A percentile compares a stretch with the other conserved stretches of the same genome.
Evolutionary conservation across 306 rosid genomes (phyloP).

Genomic region (Biancaea sappan): DNA sequence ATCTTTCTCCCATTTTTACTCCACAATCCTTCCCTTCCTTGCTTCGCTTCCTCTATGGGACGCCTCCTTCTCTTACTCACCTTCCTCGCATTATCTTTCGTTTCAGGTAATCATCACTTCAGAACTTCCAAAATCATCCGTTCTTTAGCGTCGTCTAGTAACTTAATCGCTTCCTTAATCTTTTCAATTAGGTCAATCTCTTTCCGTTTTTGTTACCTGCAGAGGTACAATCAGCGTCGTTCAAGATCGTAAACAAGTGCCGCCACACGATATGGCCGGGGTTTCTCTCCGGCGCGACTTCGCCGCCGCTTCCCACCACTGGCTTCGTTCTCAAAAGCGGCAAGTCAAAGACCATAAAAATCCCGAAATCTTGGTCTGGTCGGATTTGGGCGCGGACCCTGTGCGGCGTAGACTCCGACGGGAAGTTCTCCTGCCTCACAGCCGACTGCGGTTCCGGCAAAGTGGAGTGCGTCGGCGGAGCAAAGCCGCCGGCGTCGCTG

Average conservation of each 20-base stretch:
- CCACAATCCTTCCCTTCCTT: background rate
- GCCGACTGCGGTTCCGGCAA: slow-evolving; percentile 88
- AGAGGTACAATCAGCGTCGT: slow-evolving; percentile 72
- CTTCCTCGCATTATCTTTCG: slow-evolving; percentile 46
- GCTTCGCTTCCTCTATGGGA: slow-evolving; percentile 41
- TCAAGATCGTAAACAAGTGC: slow-evolving; percentile 84
- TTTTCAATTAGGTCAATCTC: background rate
- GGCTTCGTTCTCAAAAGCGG: slow-evolving; percentile 71
- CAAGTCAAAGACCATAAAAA: slow-evolving; percentile 49
- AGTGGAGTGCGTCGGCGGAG: slow-evolving; percentile 66
- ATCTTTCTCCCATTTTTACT: background rate
- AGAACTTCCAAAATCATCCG: background rate
- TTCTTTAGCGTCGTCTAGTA: background rate
- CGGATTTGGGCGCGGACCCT: slow-evolving; percentile 89
- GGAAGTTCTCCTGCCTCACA: slow-evolving; percentile 73
- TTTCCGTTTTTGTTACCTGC: slow-evolving; percentile 4
- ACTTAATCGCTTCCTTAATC: background rate
- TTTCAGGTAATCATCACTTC: slow-evolving; percentile 56
- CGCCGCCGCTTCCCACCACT: slow-evolving; percentile 73
- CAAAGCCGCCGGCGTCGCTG: slow-evolving; percentile 88
- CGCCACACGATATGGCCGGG: slow-evolving; percentile 89
- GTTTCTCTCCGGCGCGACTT: slow-evolving; percentile 75
- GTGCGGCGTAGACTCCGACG: slow-evolving; percentile 54
- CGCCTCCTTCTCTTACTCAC: slow-evolving; percentile 42
- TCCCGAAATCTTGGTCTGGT: slow-evolving; percentile 90